phyloP scores from a whole-genome alignment of 2,329 filamentous ascomycete genomes.

The Paecilomyces sp. region DNA sequence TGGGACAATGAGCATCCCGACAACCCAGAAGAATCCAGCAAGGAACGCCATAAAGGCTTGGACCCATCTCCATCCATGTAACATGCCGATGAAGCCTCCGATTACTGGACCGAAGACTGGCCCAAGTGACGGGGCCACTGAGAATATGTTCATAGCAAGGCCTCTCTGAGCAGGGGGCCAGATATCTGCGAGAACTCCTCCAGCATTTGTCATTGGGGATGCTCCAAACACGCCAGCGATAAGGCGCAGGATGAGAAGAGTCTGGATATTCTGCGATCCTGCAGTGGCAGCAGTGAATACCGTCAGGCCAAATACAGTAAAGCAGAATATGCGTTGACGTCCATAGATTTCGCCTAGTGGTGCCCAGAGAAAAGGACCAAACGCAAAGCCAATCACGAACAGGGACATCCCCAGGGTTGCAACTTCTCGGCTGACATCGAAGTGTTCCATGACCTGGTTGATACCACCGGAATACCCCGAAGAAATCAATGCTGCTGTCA shows the following conservation, averaged over 20 bases:
- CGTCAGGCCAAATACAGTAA: conserved; percentile 32
- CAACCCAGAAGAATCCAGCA: conserved; percentile 37
- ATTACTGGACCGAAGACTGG: conserved; percentile 46
- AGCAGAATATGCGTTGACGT: conserved; percentile 38
- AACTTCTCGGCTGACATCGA: conserved; percentile 33
- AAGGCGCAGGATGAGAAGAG: conserved; percentile 40
- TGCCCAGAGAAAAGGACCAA: conserved; percentile 35
- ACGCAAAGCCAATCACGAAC: conserved; percentile 33
- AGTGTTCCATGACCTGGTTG: conserved; percentile 1
- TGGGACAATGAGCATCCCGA: conserved; percentile 31
- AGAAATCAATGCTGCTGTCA: background rate
- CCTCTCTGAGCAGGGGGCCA: conserved; percentile 36
- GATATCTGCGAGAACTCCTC: conserved; percentile 42
- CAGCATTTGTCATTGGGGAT: conserved; percentile 38
- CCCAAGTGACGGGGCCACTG: conserved; percentile 38
- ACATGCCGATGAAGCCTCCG: conserved; percentile 43
- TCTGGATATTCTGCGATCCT: conserved; percentile 20
- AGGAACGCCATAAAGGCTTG: conserved; percentile 38
- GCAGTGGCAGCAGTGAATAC: conserved; percentile 38
- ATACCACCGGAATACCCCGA: background rate
- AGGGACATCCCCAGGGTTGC: conserved; percentile 41
- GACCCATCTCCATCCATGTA: conserved; percentile 40
- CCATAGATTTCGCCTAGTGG: conserved; percentile 41
- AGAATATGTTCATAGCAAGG: conserved; percentile 35
- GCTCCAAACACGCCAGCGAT: conserved; percentile 39